phyloP scores from a whole-genome alignment of 129 eudicot species.

The Arctium minus region DNA sequence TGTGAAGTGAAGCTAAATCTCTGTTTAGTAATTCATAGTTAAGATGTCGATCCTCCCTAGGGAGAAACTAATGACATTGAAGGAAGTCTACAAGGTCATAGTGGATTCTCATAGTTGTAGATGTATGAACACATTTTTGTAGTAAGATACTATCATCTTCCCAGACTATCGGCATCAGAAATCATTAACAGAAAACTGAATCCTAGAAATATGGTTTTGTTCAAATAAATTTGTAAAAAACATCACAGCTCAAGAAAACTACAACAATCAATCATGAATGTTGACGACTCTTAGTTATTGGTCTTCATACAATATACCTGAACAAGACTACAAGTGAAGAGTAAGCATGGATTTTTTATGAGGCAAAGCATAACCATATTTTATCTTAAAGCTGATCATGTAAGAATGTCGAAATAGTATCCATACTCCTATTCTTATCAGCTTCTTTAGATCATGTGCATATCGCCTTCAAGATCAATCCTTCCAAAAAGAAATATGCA shows the following conservation, averaged over 20 bases:
- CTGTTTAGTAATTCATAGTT: no score
- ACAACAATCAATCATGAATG: neutral
- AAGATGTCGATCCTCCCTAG: no score
- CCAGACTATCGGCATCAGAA: neutral
- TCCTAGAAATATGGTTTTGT: neutral
- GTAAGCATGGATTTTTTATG: neutral
- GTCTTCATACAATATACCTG: neutral
- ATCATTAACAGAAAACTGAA: neutral
- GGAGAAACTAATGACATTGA: no score
- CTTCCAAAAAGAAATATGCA: constrained; percentile 41
- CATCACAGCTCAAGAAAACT: neutral
- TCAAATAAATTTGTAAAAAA: neutral
- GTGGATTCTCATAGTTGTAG: neutral
- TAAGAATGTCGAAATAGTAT: neutral
- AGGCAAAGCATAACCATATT: neutral
- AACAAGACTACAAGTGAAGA: neutral
- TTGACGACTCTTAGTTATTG: neutral
- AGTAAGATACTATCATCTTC: neutral
- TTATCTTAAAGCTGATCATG: neutral
- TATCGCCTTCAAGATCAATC: constrained; percentile 83
- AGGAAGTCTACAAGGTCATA: neutral
- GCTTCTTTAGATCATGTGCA: constrained; percentile 79
- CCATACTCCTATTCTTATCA: constrained; percentile 61
- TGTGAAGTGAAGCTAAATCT: no score
- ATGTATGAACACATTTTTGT: neutral